A percentile compares a stretch with the other conserved stretches of the same genome.
These are phyloP conservation scores for Clarireedia monteithiana DNA, from an alignment of 2,329 filamentous ascomycete species.

Conservation along the genomic window DNA sequence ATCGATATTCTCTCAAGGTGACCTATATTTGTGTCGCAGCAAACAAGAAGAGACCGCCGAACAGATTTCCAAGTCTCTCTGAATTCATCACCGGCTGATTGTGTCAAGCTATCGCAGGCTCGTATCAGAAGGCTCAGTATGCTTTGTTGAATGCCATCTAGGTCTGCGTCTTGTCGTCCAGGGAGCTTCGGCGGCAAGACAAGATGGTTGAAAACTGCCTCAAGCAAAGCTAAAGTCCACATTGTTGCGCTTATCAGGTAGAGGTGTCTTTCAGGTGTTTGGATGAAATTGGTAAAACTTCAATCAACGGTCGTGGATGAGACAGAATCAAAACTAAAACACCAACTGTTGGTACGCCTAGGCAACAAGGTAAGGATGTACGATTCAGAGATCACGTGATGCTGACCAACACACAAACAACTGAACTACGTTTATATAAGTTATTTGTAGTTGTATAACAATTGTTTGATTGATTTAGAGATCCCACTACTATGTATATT, in stretches of 20 bases:
- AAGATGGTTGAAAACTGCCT: constrained; percentile 34
- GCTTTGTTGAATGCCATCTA: constrained; percentile 24
- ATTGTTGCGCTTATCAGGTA: not conserved
- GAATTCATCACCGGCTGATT: constrained; percentile 13
- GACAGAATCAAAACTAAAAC: no score
- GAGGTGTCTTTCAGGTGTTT: no score
- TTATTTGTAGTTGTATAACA: no score
- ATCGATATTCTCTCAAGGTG: constrained; percentile 14
- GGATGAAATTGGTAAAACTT: no score
- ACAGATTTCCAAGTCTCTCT: constrained; percentile 15
- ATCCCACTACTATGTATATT: no score
- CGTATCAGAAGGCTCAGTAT: constrained; percentile 24
- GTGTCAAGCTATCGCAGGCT: constrained; percentile 16
- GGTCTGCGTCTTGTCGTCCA: constrained; percentile 27
- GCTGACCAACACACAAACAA: no score
- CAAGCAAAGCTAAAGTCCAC: constrained; percentile 10
- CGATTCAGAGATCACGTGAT: no score
- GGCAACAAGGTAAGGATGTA: no score
- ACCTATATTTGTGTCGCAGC: constrained; percentile 1
- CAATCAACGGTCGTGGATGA: no score
- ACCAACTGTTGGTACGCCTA: no score
- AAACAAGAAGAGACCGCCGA: constrained; percentile 13
- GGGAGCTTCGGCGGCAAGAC: constrained; percentile 37
- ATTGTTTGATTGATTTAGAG: no score
- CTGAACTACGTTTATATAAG: no score